phyloP scores from a whole-genome alignment of 129 eudicot genomes.

The Ambrosia artemisiifolia region DNA sequence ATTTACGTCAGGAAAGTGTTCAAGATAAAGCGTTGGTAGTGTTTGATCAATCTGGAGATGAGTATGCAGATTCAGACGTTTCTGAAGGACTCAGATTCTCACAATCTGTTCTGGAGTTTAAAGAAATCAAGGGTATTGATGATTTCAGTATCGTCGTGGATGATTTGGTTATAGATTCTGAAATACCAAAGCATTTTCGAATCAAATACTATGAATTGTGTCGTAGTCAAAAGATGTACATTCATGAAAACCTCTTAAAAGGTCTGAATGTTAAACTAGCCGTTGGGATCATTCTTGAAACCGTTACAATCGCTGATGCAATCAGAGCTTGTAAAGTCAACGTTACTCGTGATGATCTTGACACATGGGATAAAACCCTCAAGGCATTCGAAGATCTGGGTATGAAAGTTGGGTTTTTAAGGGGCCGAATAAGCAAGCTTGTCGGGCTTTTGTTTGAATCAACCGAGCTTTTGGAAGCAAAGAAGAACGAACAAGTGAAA shows the following conservation, averaged over 20 bases:
- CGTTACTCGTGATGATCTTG: conserved; percentile 35
- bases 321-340: conserved; percentile 43
- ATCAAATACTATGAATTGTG: conserved; percentile 69
- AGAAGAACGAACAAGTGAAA: conserved; percentile 29
- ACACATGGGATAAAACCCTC: conserved; percentile 55
- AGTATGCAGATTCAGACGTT: conserved; percentile 30
- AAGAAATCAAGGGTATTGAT: conserved; percentile 38
- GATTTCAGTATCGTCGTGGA: conserved; percentile 55
- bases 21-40: conserved; percentile 23
- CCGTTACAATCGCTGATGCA: conserved; percentile 63
- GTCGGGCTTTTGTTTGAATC: conserved; percentile 30
- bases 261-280: conserved; percentile 58
- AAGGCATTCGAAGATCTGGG: conserved; percentile 63
- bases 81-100: conserved; percentile 50
- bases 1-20: conserved; percentile 9
- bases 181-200: conserved; percentile 40
- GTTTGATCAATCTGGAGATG: conserved; percentile 34
- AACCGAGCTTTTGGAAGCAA: conserved; percentile 25
- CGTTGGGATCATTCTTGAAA: conserved; percentile 59
- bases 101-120: conserved; percentile 36
- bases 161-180: conserved; percentile 60
- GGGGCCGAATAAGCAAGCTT: conserved; percentile 39
- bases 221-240: conserved; percentile 48
- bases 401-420: conserved; percentile 59
- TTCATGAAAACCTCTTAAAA: conserved; percentile 48